These are phyloP conservation scores for Pyrus pyrifolia DNA, from an alignment of 306 rosid species.

Conservation along the genomic window DNA sequence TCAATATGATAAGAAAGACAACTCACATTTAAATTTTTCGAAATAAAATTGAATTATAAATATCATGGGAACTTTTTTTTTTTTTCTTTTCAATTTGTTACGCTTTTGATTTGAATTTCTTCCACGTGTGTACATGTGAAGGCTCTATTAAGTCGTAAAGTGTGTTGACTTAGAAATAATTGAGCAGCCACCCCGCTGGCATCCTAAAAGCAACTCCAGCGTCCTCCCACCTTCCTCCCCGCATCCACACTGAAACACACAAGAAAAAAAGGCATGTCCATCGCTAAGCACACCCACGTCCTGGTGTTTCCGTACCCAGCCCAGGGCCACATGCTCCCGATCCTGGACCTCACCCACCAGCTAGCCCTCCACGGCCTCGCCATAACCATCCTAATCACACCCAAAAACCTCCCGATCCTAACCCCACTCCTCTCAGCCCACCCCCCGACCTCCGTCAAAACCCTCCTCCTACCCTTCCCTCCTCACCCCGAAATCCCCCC, in stretches of 20 bases:
- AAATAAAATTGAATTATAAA: no score
- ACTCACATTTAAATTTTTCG: no score
- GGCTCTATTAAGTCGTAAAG: no score
- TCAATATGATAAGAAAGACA: no score
- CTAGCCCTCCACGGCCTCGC: slow-evolving; percentile 28
- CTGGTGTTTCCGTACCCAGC: slow-evolving; percentile 69
- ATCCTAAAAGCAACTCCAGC: no score
- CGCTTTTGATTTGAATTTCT: no score
- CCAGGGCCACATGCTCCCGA: slow-evolving; percentile 63
- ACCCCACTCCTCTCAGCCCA: slow-evolving; percentile 44
- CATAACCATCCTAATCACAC: slow-evolving; percentile 52
- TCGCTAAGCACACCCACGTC: slow-evolving; percentile 22
- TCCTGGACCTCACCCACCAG: slow-evolving; percentile 49
- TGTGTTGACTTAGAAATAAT: no score
- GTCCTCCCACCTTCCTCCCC: neutral
- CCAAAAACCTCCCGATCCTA: slow-evolving; percentile 46
- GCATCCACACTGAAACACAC: neutral
- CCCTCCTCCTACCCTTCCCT: slow-evolving; percentile 57
- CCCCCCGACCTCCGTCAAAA: slow-evolving; percentile 28
- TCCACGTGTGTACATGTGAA: no score
- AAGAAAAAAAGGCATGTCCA: neutral
- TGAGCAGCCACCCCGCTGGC: no score
- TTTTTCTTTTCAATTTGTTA: no score
- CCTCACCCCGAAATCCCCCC: slow-evolving; percentile 50
- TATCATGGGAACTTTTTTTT: no score